These are phyloP conservation scores for Astragalus glycyphyllos DNA, from an alignment of 306 rosid species.

Conservation along the genomic window DNA sequence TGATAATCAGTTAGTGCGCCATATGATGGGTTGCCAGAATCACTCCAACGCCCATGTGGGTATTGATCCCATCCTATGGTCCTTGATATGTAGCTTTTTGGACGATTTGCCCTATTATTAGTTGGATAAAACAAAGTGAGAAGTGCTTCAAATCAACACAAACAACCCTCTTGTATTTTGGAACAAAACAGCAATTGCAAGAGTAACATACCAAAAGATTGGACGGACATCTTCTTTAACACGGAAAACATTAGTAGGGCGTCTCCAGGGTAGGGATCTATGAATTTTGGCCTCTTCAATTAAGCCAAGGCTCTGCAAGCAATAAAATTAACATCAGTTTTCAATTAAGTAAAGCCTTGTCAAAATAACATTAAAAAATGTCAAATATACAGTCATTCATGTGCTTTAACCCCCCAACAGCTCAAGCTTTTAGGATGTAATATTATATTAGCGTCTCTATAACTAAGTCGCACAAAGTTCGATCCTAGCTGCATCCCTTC, in stretches of 20 bases:
- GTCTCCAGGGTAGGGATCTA: slow-evolving; percentile 88
- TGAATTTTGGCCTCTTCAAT: slow-evolving; percentile 84
- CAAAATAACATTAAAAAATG: slow-evolving; percentile 32
- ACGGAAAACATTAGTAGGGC: slow-evolving; percentile 88
- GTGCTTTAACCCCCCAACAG: slow-evolving; percentile 19
- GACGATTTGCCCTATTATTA: slow-evolving; percentile 96
- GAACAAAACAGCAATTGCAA: slow-evolving; percentile 34
- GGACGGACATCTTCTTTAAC: slow-evolving; percentile 89
- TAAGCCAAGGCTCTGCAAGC: slow-evolving; percentile 86
- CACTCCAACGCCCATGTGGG: slow-evolving; percentile 98
- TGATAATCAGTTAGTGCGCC: slow-evolving; percentile 89
- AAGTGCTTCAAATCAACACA: slow-evolving; percentile 35
- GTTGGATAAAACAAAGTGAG: slow-evolving; percentile 47
- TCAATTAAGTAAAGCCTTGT: slow-evolving; percentile 24
- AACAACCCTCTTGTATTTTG: slow-evolving; percentile 3
- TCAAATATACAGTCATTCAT: neutral
- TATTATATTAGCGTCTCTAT: slow-evolving; percentile 5
- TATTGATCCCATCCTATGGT: slow-evolving; percentile 96
- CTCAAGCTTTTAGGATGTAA: slow-evolving; percentile 7
- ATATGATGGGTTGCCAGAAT: slow-evolving; percentile 89
- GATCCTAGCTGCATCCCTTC: neutral
- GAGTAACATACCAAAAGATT: slow-evolving; percentile 72
- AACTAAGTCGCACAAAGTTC: slow-evolving; percentile 1
- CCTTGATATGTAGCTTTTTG: slow-evolving; percentile 94
- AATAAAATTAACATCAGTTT: slow-evolving; percentile 33